These are phyloP conservation scores for Colletotrichum ledebouriae DNA, from an alignment of 2,329 filamentous ascomycete genomes.

Conservation along the genomic window DNA sequence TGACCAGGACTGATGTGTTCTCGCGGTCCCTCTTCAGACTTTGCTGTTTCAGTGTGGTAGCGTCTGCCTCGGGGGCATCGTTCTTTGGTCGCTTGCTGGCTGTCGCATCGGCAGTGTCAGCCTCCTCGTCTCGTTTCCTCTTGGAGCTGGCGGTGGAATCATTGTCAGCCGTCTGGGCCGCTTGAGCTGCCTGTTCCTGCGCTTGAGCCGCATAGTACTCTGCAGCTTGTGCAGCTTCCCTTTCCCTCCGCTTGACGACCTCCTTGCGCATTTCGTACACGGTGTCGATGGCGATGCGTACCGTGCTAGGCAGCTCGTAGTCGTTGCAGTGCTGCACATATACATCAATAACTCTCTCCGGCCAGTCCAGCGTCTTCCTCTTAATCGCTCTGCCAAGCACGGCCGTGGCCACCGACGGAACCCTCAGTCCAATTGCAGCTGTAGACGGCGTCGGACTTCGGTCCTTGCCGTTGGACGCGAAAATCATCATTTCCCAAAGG, in stretches of 20 bases:
- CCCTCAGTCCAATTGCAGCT: conserved; percentile 63
- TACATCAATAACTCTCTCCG: conserved; percentile 80
- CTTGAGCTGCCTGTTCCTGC: conserved; percentile 49
- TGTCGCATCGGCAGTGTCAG: conserved; percentile 63
- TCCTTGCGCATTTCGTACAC: conserved; percentile 77
- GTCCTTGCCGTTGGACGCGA: conserved; percentile 63
- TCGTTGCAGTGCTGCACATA: conserved; percentile 88
- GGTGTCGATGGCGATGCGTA: conserved; percentile 80
- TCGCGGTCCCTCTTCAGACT: conserved; percentile 85
- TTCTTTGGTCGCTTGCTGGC: conserved; percentile 77
- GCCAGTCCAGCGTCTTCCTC: conserved; percentile 77
- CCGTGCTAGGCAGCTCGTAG: conserved; percentile 82
- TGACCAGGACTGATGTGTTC: conserved; percentile 86
- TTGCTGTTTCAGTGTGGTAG: conserved; percentile 51
- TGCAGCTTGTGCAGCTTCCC: conserved; percentile 73
- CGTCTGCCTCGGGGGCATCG: conserved; percentile 51
- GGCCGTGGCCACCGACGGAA: conserved; percentile 80
- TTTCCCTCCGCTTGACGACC: conserved; percentile 73
- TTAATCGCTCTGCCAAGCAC: conserved; percentile 80
- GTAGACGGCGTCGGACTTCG: conserved; percentile 66
- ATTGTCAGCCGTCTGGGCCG: conserved; percentile 46
- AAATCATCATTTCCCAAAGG: conserved; percentile 86
- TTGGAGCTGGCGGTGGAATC: conserved; percentile 67
- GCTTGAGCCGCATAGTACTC: conserved; percentile 62
- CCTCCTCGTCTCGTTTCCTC: conserved; percentile 78